Evolutionary conservation across 805 yeast species (phyloP), one percentile per base, ranked within the genome.

Genomic region (Kregervanrija fluxuum): DNA sequence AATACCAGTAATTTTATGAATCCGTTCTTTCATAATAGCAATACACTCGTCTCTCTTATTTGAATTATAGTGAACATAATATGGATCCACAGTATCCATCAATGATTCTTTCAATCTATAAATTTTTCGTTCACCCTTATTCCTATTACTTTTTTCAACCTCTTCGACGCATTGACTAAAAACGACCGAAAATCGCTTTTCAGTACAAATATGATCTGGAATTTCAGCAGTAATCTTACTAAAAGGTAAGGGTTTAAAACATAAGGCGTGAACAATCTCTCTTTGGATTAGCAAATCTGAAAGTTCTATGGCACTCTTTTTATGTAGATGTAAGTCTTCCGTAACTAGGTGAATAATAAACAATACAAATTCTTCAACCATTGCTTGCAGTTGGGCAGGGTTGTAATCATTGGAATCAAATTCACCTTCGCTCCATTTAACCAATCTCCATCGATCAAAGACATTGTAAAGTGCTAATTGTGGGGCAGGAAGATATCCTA

Each of bases 41-140:
- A 85, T 82, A 6, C 95, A 91, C 48, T 88, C 96, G 44, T 88
- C 96, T 44, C 91, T 75, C 43, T 79, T 80, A 53, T 88, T 88
- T 0, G 91, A 67, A 0, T 84, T 69, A 54, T 83, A 84, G 53
- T 88, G 89, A 47, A 85, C 71, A 57, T 82, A 91, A 56, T 78
- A 90, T 0, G 97, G 95, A 59, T 91, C 93, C 37, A 90, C 75
- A 28, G 72, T 66, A 1, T 66, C 68, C 44, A 65, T 70, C 30
- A 66, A 65, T 41, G 78, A 72, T 3, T 74, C 71, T 55, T 85
- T 88, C 48, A 93, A 69, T 28, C 78, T 68, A 61, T 85, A 91
- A 22, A 75, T 59, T 2, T 58, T 95, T 87, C 16, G 71, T 62
- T 50, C 84, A 84, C 17, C 73, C 61, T 14, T 73, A 34, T 34